These are phyloP conservation scores for Aspergillus sp. DNA, from an alignment of 2,329 filamentous ascomycete genomes.

Conservation along the genomic window DNA sequence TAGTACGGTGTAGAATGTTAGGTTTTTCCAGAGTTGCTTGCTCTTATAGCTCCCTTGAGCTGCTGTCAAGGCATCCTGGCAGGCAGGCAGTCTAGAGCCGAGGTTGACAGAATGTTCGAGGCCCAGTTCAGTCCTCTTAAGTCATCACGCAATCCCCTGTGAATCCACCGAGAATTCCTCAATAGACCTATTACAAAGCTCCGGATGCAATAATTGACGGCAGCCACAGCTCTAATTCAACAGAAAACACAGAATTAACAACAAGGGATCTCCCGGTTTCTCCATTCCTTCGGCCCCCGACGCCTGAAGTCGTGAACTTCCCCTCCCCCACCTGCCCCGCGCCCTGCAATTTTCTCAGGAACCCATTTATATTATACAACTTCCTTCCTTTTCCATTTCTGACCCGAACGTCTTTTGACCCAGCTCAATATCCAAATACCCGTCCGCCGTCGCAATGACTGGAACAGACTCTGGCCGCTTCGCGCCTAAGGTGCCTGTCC, in stretches of 20 bases:
- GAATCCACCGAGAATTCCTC: not conserved
- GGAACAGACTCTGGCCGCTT: constrained; percentile 39
- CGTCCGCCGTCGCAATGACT: constrained; percentile 24
- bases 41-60: not conserved
- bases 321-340: constrained; percentile 29
- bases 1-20: too few relatives aligned
- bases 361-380: constrained; percentile 1
- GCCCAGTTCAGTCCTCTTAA: not conserved
- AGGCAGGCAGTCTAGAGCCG: not conserved
- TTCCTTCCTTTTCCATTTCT: not conserved
- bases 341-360: constrained; percentile 7
- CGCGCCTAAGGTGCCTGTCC: constrained; percentile 41
- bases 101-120: constrained; percentile 1
- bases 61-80: not conserved
- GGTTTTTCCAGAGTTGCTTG: too few relatives aligned
- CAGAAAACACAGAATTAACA: not conserved
- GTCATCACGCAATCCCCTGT: not conserved
- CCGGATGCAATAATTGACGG: not conserved
- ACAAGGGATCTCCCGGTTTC: constrained; percentile 13
- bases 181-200: not conserved
- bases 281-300: constrained; percentile 14
- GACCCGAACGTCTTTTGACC: not conserved
- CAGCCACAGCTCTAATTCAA: not conserved
- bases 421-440: not conserved
- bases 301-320: not conserved